Evolutionary conservation across 148 eudicot genomes (phyloP), one percentile per base, ranked within the genome.

Genomic region (Rhododendron kiyosumense): DNA sequence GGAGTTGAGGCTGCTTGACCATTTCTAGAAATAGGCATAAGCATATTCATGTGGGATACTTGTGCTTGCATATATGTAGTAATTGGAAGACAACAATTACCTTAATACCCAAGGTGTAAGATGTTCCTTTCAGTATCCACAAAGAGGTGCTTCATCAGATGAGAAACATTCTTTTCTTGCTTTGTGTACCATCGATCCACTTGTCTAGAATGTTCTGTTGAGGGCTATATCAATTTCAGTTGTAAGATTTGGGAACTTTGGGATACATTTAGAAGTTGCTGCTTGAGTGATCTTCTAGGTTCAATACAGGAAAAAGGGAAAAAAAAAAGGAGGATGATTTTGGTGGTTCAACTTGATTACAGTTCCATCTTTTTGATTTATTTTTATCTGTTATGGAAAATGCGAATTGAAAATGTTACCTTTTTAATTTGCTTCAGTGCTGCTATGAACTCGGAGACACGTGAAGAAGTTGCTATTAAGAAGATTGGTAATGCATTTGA

Each of bases 381-480:
- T 14, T 73, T 74, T 28, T 74, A 1, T 79, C 24, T 79, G 85
- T 49, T 84, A 38, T 73, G 17, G 43, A 77, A 71, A 83, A 54
- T 71, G 61, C 15, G 30, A 86, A 86, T 63, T 59, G 51, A 32
- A 54, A 61, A 3, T 84, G 15, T 78, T 51, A 79, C 48, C 43
- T 69, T 77, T 90, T 85, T 86, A n/a, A 17, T 88, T 48, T 85
- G 74, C 80, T 63, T 54, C 92, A 94, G 97, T 89, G 95, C 95
- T 86, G 98, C 95, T 52, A 87, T 93, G 87, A 95, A 94, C 84
- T 84, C 98, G 20, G 93, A 94, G 90, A 95, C 98, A 49, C 83
- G 90, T 36, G 98, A 95, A 84, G 92, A 94, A 90, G 95, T 95
- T 87, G 98, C 98, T 36, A 93, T 95, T 84, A 95, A 95, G 94